These are phyloP conservation scores for Aspergillus sp. DNA, from an alignment of 2,329 filamentous ascomycete genomes.

Conservation along the genomic window DNA sequence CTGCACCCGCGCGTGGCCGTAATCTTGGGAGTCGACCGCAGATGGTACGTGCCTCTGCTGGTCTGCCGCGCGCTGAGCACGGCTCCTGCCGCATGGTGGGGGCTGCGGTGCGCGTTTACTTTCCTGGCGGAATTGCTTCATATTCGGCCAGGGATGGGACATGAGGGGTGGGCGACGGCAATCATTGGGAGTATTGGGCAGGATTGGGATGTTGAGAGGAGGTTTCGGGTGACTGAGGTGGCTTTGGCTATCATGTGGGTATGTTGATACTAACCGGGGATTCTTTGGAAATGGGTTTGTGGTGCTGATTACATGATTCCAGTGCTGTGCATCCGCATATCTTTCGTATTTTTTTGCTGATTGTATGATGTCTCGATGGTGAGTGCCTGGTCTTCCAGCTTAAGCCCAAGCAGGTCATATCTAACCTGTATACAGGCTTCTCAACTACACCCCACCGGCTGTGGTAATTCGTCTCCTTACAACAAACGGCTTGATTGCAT, in stretches of 20 bases:
- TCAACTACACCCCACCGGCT: constrained; percentile 72
- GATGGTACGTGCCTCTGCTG: constrained; percentile 68
- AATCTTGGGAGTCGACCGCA: constrained; percentile 63
- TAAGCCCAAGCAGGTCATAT: neutral
- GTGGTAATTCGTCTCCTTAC: constrained; percentile 73
- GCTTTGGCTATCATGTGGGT: constrained; percentile 69
- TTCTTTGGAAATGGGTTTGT: constrained; percentile 12
- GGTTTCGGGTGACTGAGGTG: constrained; percentile 59
- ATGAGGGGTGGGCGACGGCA: constrained; percentile 35
- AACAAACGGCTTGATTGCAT: constrained; percentile 67
- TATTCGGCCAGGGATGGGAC: constrained; percentile 37
- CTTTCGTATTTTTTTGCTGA: constrained; percentile 78
- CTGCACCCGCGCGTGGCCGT: constrained; percentile 73
- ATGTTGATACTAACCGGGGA: constrained; percentile 25
- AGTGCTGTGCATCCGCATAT: constrained; percentile 72
- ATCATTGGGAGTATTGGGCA: constrained; percentile 31
- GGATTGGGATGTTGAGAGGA: constrained; percentile 41
- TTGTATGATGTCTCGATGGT: constrained; percentile 79
- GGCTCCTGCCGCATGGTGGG: constrained; percentile 65
- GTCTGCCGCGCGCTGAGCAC: constrained; percentile 66
- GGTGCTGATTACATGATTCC: constrained; percentile 4
- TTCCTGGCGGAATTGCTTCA: constrained; percentile 59
- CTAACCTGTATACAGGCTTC: constrained; percentile 51
- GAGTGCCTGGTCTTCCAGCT: constrained; percentile 18
- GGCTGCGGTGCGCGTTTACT: constrained; percentile 60